phyloP scores from a whole-genome alignment of 2,329 filamentous ascomycete genomes.

The Beauveria sp. region DNA sequence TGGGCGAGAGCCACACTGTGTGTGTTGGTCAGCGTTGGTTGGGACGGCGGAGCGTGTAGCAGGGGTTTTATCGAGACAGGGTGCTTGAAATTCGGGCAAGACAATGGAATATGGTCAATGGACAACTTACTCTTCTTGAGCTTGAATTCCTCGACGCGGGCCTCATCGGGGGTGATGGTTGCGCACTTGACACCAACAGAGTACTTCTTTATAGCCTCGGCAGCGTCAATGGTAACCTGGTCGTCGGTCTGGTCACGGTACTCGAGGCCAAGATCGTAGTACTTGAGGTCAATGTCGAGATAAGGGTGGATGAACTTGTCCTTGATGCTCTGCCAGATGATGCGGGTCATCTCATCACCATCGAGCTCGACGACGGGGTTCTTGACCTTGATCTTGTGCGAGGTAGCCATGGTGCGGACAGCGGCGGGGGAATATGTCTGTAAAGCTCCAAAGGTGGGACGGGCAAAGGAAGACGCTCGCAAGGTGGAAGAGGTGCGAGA shows the following conservation, averaged over 20 bases:
- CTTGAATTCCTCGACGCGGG: constrained; percentile 93
- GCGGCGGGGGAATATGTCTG: constrained; percentile 57
- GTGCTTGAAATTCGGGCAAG: not conserved
- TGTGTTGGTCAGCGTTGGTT: constrained; percentile 6
- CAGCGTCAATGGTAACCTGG: constrained; percentile 89
- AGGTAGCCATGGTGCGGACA: constrained; percentile 51
- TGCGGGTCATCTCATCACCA: constrained; percentile 91
- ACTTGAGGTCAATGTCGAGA: constrained; percentile 96
- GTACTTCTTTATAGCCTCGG: constrained; percentile 98
- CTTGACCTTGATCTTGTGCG: constrained; percentile 95
- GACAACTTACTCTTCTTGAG: constrained; percentile 80
- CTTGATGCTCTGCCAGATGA: constrained; percentile 99
- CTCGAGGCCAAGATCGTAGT: constrained; percentile 88
- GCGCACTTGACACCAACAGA: constrained; percentile 98
- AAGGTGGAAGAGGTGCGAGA: constrained; percentile 21
- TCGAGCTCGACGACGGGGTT: constrained; percentile 98
- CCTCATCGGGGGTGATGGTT: constrained; percentile 97
- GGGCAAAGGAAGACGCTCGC: constrained; percentile 22
- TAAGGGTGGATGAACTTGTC: constrained; percentile 97
- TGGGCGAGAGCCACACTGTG: constrained; percentile 93
- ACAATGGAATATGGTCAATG: constrained; percentile 12
- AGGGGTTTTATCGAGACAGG: not conserved
- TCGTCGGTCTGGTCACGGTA: constrained; percentile 96
- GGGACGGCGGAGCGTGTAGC: not conserved
- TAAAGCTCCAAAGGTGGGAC: constrained; percentile 31